Conservation (phyloP, 257 asterid species). For the Henckelia pumila region DNA sequence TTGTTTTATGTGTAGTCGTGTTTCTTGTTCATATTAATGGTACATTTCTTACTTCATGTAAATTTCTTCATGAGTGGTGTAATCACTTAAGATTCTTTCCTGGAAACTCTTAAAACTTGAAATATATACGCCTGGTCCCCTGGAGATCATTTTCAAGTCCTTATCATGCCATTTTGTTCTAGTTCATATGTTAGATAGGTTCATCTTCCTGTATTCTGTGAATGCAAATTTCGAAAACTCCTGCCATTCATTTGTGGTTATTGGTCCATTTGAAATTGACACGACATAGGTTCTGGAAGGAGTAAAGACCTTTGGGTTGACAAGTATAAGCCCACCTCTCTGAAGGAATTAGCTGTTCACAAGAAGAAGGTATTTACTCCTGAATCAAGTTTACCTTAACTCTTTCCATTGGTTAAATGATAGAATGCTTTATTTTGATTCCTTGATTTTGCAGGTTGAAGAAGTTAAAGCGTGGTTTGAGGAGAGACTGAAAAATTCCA, state of each 20-base stretch:
- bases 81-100: slow-evolving; percentile 10
- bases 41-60: background rate
- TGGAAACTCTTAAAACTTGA: slow-evolving; percentile 3
- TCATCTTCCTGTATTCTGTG: slow-evolving; percentile 22
- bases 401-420: slow-evolving; percentile 12
- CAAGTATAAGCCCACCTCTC: slow-evolving; percentile 61
- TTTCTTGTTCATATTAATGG: background rate
- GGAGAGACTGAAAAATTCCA: slow-evolving; percentile 50
- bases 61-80: background rate
- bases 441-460: slow-evolving; percentile 64
- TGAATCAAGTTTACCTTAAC: slow-evolving; percentile 11
- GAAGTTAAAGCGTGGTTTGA: slow-evolving; percentile 84
- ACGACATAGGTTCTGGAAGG: slow-evolving; percentile 40
- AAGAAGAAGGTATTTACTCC: slow-evolving; percentile 68
- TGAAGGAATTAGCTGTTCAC: slow-evolving; percentile 88
- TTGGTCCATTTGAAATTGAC: slow-evolving; percentile 18
- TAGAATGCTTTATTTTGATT: slow-evolving; percentile 18
- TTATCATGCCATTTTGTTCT: background rate
- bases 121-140: no score
- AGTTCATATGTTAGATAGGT: background rate
- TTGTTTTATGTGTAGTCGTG: slow-evolving; percentile 23
- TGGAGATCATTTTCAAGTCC: slow-evolving; percentile 15
- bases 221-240: slow-evolving; percentile 7
- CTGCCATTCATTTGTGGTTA: slow-evolving; percentile 24
- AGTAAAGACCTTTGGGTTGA: slow-evolving; percentile 70